Evolutionary conservation across 2,329 filamentous ascomycete species (phyloP), one percentile per base, ranked within the genome.

Genomic region (Colletotrichum lupini): DNA sequence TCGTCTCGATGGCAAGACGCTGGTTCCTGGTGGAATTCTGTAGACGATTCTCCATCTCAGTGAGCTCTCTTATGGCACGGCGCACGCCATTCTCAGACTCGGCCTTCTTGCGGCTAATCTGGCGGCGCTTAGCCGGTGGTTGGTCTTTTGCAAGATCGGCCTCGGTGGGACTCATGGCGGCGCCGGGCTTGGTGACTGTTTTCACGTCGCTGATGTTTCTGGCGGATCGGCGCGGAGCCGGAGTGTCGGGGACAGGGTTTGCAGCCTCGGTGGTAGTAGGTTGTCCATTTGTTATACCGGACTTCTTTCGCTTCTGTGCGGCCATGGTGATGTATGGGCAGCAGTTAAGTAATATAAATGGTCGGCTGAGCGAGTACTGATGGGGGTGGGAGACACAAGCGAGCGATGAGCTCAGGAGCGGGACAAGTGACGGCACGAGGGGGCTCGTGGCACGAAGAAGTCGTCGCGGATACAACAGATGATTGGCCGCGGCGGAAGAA

Each of bases 1-100:
- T 86, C 35, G 83, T 81, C 71, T 87, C 82, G 3, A 89, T 74
- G n/a, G 85, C 85, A 0, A 84, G 76, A 46, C 87, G 86, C 73
- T 89, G 87, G 26, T 79, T 81, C 69, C 86, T 86, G 11, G 84
- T 83, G 6, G 82, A 82, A 5, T 79, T 81, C 32, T 84, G 82
- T 3, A 89, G 77, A n/a, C 81, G 80, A 19, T 83, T 79, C 58
- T 89, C 87, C 86, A 89, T 88, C 75, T 86, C 81, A 5, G 81
- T 83, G 30, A 89, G 79, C n/a, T 83, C 81, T n/a, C 82, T 81
- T 73, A 87, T 82, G 22, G 85, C 85, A 3, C 80, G 75, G 9
- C 85, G 77, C 6, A 87, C 80, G 2, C 78, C 79, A 11, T 81
- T 77, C 2, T 72, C 71, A 7, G 68, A 76, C 32, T 55, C 65